Base-by-base conservation (phyloP, 139 green algal genomes). In the Diplosphaera chodatii region DNA sequence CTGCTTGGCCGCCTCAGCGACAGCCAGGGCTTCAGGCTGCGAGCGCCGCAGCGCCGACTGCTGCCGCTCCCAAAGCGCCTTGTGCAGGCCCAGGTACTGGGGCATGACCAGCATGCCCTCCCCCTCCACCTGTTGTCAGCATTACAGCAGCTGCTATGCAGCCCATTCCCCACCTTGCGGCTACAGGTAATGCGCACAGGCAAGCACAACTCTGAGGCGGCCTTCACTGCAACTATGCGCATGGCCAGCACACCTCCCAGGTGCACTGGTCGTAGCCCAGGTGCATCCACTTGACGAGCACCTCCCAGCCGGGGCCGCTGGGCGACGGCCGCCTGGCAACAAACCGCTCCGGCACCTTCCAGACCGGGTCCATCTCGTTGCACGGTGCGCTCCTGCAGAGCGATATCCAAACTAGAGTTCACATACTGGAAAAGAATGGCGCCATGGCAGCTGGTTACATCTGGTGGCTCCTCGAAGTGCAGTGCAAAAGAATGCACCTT, bases 221-320 rank as follows among this genome's bases (percentile, higher is more conserved):
- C n/a, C n/a, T 30, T 31, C 32, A 1, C 20, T 29, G 59, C 10
- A 4, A 4, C 33, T 27, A 69, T 10, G 32, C 30, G 40, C 32
- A 25, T 5, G 18, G 16, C 16, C 37, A 8, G 15, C 69, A 29
- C 64, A 74, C 73, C 86, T 97, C 91, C 91, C 91, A 97, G 13
- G 90, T 95, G 40, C 81, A 83, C n/a, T 85, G 67, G 71, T 97
- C 89, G 74, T 91, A 90, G 48, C 88, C 87, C 55, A 93, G 79
- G 27, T 71, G 59, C 13, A 30, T 72, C 91, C 91, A 97, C 80
- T 94, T 93, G 62, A 95, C 80, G 64, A 97, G 85, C 68, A 95
- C 86, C 80, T 97, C 88, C 91, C 91, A 97, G 27, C 91, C 90
- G 2, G 91, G 91, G 15, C 77, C 84, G 48, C 70, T 71, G 2